Conservation (phyloP, 1,284 basidiomycete genomes). For the Pseudozyma sp. region DNA sequence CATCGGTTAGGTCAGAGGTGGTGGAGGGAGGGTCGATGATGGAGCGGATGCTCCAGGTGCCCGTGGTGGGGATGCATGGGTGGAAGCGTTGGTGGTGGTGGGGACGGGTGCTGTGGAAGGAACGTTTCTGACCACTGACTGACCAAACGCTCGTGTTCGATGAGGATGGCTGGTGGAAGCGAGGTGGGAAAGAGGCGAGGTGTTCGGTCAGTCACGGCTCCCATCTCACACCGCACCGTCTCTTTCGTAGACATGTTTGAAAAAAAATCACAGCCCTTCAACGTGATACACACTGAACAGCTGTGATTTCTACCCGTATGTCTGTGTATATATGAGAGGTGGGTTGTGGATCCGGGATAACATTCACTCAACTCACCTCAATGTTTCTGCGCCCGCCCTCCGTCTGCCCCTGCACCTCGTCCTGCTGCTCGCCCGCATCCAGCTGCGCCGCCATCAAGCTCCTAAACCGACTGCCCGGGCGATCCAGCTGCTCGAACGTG, state of each 20-base stretch:
- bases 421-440: constrained; percentile 21
- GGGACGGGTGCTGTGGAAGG: not conserved
- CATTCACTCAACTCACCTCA: not conserved
- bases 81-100: constrained; percentile 1
- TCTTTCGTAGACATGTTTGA: no score
- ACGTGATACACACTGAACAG: no score
- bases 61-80: constrained; percentile 20
- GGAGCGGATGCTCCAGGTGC: constrained; percentile 34
- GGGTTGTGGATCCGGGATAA: no score
- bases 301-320: no score
- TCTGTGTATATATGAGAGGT: no score
- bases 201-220: no score
- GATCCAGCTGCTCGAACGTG: constrained; percentile 70
- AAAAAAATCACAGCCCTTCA: no score
- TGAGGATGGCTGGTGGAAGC: not conserved
- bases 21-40: constrained; percentile 2
- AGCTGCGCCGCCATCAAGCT: constrained; percentile 65
- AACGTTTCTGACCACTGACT: not conserved
- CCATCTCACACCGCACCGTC: no score
- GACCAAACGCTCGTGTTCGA: not conserved
- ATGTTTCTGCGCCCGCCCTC: not conserved
- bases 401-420: constrained; percentile 3
- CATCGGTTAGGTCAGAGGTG: constrained; percentile 6
- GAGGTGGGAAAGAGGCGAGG: no score
- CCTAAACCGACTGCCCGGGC: constrained; percentile 59